Evolutionary conservation across 345 rosid genomes (phyloP).

Genomic region (Excoecaria agallocha): DNA sequence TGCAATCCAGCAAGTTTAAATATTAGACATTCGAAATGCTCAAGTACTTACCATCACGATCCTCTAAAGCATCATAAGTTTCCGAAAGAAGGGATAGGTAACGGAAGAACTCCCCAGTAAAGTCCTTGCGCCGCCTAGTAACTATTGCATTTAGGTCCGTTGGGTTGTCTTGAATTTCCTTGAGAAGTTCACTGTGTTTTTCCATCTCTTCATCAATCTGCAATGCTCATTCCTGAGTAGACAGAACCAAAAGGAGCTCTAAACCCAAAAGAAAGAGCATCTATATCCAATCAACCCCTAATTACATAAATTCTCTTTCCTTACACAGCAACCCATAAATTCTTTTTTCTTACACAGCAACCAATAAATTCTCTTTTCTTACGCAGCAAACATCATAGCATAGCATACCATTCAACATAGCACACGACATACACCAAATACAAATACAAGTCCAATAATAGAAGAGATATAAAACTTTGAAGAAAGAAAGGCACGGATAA

Average conservation of each 20-base stretch:
- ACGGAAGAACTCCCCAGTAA: constrained; percentile 73
- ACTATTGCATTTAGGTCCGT: constrained; percentile 75
- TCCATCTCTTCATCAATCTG: constrained; percentile 97
- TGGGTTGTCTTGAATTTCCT: constrained; percentile 75
- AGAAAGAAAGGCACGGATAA: background rate
- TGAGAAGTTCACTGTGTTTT: constrained; percentile 64
- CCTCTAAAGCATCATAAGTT: constrained; percentile 66
- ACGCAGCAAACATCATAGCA: background rate
- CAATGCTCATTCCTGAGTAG: constrained; percentile 48
- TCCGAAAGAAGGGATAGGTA: constrained; percentile 65
- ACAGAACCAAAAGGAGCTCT: constrained; percentile 25
- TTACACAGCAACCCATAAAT: no score
- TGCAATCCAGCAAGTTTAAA: constrained; percentile 8
- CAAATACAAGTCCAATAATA: background rate
- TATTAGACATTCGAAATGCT: constrained; percentile 3
- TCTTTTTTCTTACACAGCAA: constrained; percentile 3
- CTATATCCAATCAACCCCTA: background rate
- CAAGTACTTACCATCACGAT: constrained; percentile 65
- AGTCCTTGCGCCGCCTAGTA: constrained; percentile 69
- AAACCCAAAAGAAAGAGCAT: constrained; percentile 27
- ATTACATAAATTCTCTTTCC: background rate
- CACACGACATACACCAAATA: background rate
- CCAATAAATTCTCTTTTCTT: background rate
- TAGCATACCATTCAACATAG: no score
- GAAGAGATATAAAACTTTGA: background rate